Evolutionary conservation across 352 stramenopile genomes (phyloP), one percentile per base, ranked within the genome.

Genomic region (Globisporangium viniferum): DNA sequence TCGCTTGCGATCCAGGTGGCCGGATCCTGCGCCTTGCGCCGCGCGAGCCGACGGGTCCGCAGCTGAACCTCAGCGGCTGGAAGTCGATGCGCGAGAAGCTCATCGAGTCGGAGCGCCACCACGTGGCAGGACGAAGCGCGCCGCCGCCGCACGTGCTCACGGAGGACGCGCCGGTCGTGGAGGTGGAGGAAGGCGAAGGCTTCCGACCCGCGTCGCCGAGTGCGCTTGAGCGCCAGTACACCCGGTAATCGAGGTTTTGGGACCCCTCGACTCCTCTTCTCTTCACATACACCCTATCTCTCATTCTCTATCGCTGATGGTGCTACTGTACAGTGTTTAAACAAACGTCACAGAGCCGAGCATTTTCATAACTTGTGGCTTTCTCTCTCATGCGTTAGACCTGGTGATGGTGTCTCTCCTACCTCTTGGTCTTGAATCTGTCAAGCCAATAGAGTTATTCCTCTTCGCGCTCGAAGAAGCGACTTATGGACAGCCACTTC

Each of bases 71-170:
- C 31, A 72, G 64, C 0, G 80, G 80, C 55, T 89, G 80, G 80
- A 82, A 73, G 49, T 83, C 80, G 29, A 76, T 86, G 62, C 74
- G 75, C 9, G 76, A 86, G 69, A 85, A 86, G 35, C 80, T 89
- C 27, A 89, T 89, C 46, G 70, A 84, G 48, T 69, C 71, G 0
- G 75, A 82, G 62, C 68, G 77, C n/a, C 62, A 69, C 10, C 70
- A 73, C 27, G 48, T 79, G 12, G 60, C 66, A 20, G 67, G 59
- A 10, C 67, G 73, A 6, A n/a, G 48, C 15, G 35, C 62, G 0
- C 49, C 68, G 29, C 62, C 58, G 48, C 53, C 73, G 35, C 70
- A 77, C 22, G 35, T 64, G 14, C 22, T 33, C 6, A 39, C 63
- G 29, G 57, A 62, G 44, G 57, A 41, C 44, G 58, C 60, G 41